A percentile compares a stretch with the other conserved stretches of the same genome.
phyloP scores from a whole-genome alignment of 345 rosid species.

The Psidium friedrichsthalianum region DNA sequence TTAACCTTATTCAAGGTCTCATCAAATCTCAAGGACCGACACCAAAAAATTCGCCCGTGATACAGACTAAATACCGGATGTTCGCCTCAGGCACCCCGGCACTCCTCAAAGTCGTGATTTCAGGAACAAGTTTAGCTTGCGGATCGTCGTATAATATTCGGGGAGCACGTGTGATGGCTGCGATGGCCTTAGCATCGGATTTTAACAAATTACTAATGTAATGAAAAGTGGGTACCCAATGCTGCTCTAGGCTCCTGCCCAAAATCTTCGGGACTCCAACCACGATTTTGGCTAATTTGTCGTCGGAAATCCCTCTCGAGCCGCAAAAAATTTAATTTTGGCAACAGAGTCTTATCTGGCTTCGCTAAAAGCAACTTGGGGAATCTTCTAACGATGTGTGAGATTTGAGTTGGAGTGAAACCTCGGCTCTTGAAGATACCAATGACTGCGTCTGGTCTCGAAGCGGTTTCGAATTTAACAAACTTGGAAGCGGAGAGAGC shows the following conservation, averaged over 20 bases:
- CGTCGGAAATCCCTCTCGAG: conserved; percentile 21
- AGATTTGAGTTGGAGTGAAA: conserved; percentile 13
- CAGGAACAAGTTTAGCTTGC: neutral
- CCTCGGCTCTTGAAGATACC: conserved; percentile 6
- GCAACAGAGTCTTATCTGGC: conserved; percentile 11
- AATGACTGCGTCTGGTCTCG: conserved; percentile 7
- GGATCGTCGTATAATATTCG: neutral
- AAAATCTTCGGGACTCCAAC: neutral
- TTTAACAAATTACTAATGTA: conserved; percentile 3
- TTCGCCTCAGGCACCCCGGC: conserved; percentile 11
- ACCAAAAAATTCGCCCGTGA: neutral
- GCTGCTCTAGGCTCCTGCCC: conserved; percentile 9
- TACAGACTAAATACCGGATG: neutral
- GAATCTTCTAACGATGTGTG: neutral
- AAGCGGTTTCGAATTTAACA: conserved; percentile 5
- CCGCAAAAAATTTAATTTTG: conserved; percentile 17
- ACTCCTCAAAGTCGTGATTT: neutral
- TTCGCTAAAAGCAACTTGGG: neutral
- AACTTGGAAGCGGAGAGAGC: conserved; percentile 10
- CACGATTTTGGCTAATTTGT: conserved; percentile 2
- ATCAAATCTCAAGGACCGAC: neutral
- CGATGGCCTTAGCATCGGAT: neutral
- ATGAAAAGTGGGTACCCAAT: conserved; percentile 13
- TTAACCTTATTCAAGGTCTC: conserved; percentile 5
- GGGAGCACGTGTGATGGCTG: neutral